Base-by-base conservation (phyloP, 2,329 filamentous ascomycete species). In the Rhinocladiella similis region DNA sequence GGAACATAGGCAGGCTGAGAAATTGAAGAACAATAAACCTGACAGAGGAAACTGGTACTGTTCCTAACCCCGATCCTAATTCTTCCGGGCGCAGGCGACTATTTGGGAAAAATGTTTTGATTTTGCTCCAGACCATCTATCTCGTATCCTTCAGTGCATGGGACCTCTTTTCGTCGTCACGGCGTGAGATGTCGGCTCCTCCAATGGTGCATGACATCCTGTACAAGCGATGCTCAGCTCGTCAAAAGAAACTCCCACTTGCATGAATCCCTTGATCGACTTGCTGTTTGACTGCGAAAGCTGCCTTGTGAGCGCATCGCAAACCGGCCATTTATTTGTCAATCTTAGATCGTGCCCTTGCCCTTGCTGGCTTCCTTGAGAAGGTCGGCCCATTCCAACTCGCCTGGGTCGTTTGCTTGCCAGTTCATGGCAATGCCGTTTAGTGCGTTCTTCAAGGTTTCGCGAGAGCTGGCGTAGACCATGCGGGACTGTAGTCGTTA, bases 401-500 rank as follows among this genome's bases (percentile, higher is more conserved):
- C 69, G 56, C 68, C 68, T 6, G 67, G 64, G 47, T 68, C 65
- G 57, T 70, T 70, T 45, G 69, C 69, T 61, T 70, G 69, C 54
- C 68, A 64, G 57, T 68, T 67, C 56, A 63, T 66, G 53, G 62
- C 66, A 43, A 70, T 61, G 19, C 69, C 70, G 68, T 76, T 77
- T 42, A 80, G 71, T 16, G 77, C 74, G 61, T 75, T 77, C 71
- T 79, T 79, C 62, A 80, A 65, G 56, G 69, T 70, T 66, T 79
- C 75, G 52, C 75, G 73, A 47, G 75, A 79, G 63, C 75, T 77
- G 63, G 77, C 76, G 69, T 80, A 80, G 55, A 78, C 72, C 77
- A 80, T 79, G 61, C 75, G 76, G 69, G 72, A 74, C 74, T 76
- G 35, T 36, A 33, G 33, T 10, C 25, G 25, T 35, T 14, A 47